A percentile compares a stretch with the other conserved stretches of the same genome.
Conservation (phyloP, 257 asterid species). For the Solanum megistacrolobum region DNA sequence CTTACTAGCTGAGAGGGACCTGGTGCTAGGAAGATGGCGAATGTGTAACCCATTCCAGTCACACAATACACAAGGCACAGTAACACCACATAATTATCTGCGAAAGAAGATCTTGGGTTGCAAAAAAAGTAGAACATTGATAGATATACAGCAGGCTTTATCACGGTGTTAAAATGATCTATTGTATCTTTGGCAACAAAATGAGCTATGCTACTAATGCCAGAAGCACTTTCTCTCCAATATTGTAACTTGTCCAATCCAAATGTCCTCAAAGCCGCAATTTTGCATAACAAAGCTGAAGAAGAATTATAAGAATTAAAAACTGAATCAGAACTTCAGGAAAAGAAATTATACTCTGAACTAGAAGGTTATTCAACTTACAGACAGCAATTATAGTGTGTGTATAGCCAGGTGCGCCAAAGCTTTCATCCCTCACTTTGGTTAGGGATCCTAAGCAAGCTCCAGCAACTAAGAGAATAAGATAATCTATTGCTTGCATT, state of each 20-base stretch:
- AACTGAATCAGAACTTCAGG: background rate
- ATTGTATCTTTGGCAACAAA: conserved; percentile 80
- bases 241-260: conserved; percentile 80
- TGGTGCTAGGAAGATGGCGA: conserved; percentile 84
- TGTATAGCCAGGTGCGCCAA: conserved; percentile 80
- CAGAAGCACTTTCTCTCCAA: conserved; percentile 92
- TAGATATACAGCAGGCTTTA: conserved; percentile 87
- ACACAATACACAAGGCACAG: conserved; percentile 92
- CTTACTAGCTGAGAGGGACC: conserved; percentile 95
- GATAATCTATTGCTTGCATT: conserved; percentile 72
- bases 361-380: conserved; percentile 27
- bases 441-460: conserved; percentile 81
- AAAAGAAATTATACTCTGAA: background rate
- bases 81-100: conserved; percentile 58
- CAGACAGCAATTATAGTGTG: conserved; percentile 87
- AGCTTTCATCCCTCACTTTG: conserved; percentile 58
- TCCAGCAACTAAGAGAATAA: conserved; percentile 85
- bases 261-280: conserved; percentile 86
- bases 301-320: conserved; percentile 7
- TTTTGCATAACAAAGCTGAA: conserved; percentile 89
- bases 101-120: conserved; percentile 75
- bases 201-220: conserved; percentile 90
- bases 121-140: conserved; percentile 94
- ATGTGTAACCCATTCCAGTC: conserved; percentile 73
- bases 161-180: conserved; percentile 67